phyloP scores from a whole-genome alignment of 495 filamentous ascomycete species.

The Evernia prunastri region DNA sequence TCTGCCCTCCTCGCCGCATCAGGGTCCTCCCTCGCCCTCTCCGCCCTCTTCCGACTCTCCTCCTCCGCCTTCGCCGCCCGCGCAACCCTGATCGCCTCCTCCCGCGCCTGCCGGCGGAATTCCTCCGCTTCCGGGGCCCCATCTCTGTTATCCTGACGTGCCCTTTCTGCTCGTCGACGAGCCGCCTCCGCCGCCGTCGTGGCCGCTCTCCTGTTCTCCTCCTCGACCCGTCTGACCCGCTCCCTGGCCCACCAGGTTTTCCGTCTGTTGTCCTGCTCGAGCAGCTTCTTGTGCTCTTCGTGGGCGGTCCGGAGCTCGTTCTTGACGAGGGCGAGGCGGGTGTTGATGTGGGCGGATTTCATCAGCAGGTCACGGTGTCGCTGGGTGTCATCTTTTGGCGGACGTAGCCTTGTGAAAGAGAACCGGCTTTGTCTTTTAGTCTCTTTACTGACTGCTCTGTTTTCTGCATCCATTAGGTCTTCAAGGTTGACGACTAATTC shows the following conservation, averaged over 20 bases:
- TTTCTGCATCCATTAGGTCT: not conserved
- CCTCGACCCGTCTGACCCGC: not conserved
- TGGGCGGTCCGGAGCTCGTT: not conserved
- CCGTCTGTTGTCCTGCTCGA: not conserved
- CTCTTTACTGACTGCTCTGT: not conserved
- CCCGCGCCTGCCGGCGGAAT: not conserved
- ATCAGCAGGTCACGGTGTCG: not conserved
- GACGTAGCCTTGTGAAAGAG: not conserved
- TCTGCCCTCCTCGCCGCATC: not conserved
- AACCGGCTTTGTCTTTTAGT: not conserved
- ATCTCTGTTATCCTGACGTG: not conserved
- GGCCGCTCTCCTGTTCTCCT: not conserved
- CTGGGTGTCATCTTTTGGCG: not conserved
- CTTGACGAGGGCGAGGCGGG: not conserved
- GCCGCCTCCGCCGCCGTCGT: slow-evolving; percentile 3
- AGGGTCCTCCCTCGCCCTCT: not conserved
- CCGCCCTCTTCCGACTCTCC: not conserved
- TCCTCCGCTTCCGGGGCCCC: not conserved
- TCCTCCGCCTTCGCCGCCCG: not conserved
- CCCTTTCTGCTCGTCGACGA: not conserved
- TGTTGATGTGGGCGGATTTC: not conserved
- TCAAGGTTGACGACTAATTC: not conserved
- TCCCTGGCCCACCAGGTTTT: not conserved
- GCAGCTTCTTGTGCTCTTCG: not conserved
- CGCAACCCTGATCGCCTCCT: not conserved